These are phyloP conservation scores for Ceratocystiopsis minuta DNA, from an alignment of 2,329 filamentous ascomycete genomes.

Conservation along the genomic window DNA sequence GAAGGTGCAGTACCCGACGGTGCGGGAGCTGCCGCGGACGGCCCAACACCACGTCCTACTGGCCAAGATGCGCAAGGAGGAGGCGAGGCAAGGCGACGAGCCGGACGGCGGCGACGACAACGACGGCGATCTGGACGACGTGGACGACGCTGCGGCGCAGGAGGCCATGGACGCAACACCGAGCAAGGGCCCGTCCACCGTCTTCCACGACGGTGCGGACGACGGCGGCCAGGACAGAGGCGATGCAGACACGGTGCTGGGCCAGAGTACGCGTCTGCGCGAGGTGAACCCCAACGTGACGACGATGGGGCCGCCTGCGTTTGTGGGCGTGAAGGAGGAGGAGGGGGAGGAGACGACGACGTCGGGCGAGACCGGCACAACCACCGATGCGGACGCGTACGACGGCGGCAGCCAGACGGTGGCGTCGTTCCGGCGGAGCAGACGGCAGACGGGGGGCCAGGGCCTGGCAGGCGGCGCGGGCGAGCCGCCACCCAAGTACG, in stretches of 20 bases:
- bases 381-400: neutral
- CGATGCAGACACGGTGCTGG: too few species aligned
- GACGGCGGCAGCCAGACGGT: conserved; percentile 21
- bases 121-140: conserved; percentile 1
- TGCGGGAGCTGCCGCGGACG: conserved; percentile 61
- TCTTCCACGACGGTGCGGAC: too few species aligned
- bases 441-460: conserved; percentile 15
- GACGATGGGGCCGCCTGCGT: conserved; percentile 5
- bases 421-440: conserved; percentile 30
- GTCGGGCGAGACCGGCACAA: neutral
- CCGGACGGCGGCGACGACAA: neutral
- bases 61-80: conserved; percentile 8
- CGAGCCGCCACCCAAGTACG: conserved; percentile 14
- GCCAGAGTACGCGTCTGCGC: conserved; percentile 28
- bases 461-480: too few species aligned
- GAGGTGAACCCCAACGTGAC: conserved; percentile 34
- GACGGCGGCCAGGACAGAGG: too few species aligned
- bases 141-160: conserved; percentile 3
- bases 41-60: conserved; percentile 24
- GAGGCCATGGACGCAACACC: too few species aligned
- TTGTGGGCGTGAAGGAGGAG: too few species aligned
- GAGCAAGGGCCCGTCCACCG: too few species aligned
- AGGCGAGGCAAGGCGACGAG: neutral
- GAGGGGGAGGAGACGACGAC: neutral
- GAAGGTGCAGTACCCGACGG: conserved; percentile 66